These are phyloP conservation scores for Babesia gibsoni DNA, from an alignment of 169 alveolate genomes.

Conservation along the genomic window DNA sequence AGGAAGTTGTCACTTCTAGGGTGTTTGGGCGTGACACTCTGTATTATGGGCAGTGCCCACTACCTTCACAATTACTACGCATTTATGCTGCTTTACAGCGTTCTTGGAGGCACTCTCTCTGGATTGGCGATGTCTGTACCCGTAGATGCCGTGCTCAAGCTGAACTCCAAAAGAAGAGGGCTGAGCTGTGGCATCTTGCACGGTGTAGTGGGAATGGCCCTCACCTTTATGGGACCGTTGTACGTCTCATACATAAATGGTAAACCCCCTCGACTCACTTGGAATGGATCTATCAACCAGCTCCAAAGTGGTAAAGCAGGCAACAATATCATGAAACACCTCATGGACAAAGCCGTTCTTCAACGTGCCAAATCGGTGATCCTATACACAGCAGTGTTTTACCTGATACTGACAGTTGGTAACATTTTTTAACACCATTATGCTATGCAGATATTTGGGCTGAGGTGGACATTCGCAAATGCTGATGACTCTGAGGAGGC, in stretches of 20 bases:
- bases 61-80: conserved; percentile 12
- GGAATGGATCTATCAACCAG: too few species aligned
- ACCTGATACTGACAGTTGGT: conserved; percentile 19
- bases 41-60: conserved; percentile 10
- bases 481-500: neutral
- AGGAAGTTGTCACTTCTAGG: conserved; percentile 7
- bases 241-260: conserved; percentile 36
- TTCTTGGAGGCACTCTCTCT: conserved; percentile 41
- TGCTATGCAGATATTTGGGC: neutral
- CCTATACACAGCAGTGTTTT: neutral
- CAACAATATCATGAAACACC: too few species aligned
- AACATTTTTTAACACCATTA: too few species aligned
- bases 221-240: conserved; percentile 20
- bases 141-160: conserved; percentile 29
- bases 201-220: conserved; percentile 31
- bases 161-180: conserved; percentile 35
- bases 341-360: neutral
- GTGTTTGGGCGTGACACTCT: conserved; percentile 12
- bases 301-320: too few species aligned
- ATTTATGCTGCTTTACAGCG: conserved; percentile 31
- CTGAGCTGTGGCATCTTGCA: conserved; percentile 35
- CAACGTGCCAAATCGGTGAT: neutral
- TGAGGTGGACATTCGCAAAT: conserved; percentile 21
- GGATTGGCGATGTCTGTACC: conserved; percentile 56
- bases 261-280: too few species aligned